These are phyloP conservation scores for Huntiella savannae DNA, from an alignment of 2,329 filamentous ascomycete species.

Conservation along the genomic window DNA sequence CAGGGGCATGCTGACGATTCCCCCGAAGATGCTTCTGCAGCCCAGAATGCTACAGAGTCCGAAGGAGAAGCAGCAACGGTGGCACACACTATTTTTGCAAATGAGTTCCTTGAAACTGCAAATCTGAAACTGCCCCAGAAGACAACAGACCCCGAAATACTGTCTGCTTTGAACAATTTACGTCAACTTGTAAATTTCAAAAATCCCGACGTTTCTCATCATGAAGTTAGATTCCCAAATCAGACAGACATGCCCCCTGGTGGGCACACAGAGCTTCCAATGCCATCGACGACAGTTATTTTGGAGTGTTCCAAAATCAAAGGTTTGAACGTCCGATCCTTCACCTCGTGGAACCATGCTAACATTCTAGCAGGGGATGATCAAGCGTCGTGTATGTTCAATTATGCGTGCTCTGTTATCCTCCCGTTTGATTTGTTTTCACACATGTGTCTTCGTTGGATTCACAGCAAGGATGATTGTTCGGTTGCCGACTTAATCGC, in stretches of 20 bases:
- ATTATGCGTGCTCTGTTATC: neutral
- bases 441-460: slow-evolving; percentile 1
- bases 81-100: slow-evolving; percentile 33
- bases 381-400: neutral
- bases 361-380: neutral
- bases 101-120: slow-evolving; percentile 34
- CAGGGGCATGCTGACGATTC: neutral
- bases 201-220: slow-evolving; percentile 22
- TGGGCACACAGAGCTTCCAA: slow-evolving; percentile 30
- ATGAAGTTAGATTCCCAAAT: slow-evolving; percentile 26
- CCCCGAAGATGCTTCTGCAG: neutral
- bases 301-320: slow-evolving; percentile 4
- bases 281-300: slow-evolving; percentile 23
- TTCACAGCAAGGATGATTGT: slow-evolving; percentile 22
- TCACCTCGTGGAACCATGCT: neutral
- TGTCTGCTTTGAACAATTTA: slow-evolving; percentile 30
- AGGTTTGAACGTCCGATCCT: neutral
- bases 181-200: slow-evolving; percentile 34
- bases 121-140: slow-evolving; percentile 28
- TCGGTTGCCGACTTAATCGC: slow-evolving; percentile 31
- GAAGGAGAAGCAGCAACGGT: slow-evolving; percentile 30
- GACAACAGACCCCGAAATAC: slow-evolving; percentile 30
- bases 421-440: neutral
- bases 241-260: slow-evolving; percentile 27
- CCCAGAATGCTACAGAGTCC: slow-evolving; percentile 16